A percentile compares a stretch with the other conserved stretches of the same genome.
phyloP scores from a whole-genome alignment of 2,329 filamentous ascomycete genomes.

The Tolypocladium sp. region DNA sequence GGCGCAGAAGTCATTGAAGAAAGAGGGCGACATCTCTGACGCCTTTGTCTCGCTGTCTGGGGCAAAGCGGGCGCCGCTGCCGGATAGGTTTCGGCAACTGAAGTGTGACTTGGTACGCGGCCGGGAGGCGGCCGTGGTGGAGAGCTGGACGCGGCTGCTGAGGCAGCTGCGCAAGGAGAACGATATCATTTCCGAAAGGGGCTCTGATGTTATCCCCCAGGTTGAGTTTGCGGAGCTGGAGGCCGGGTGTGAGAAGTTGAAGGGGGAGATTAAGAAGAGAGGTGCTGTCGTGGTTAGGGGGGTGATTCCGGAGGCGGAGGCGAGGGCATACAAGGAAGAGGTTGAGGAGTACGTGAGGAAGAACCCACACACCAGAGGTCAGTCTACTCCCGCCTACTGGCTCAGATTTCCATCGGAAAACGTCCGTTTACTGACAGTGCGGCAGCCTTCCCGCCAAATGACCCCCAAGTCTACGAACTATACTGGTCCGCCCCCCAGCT shows the following conservation, averaged over 20 bases:
- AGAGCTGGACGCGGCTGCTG: constrained; percentile 41
- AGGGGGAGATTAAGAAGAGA: constrained; percentile 47
- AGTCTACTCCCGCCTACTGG: background rate
- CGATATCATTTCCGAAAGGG: constrained; percentile 31
- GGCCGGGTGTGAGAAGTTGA: constrained; percentile 21
- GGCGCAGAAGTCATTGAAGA: constrained; percentile 24
- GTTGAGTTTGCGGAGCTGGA: constrained; percentile 38
- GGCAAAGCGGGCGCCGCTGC: constrained; percentile 32
- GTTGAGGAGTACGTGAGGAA: constrained; percentile 54
- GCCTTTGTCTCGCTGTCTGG: constrained; percentile 52
- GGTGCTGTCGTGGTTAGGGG: constrained; percentile 56
- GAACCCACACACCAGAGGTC: constrained; percentile 51
- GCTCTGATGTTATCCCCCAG: constrained; percentile 41
- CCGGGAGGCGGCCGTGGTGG: constrained; percentile 35
- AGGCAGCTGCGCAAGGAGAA: constrained; percentile 35
- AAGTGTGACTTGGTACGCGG: constrained; percentile 44
- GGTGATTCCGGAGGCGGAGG: constrained; percentile 54
- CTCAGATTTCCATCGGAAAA: background rate
- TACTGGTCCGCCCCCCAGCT: constrained; percentile 67
- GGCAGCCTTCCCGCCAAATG: constrained; percentile 53
- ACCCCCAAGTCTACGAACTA: constrained; percentile 64
- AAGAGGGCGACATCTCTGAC: constrained; percentile 54
- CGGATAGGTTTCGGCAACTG: constrained; percentile 44
- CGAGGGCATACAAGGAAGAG: constrained; percentile 54
- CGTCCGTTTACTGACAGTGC: background rate